Base-by-base conservation (phyloP, 116 monocot species). In the Thalassia testudinum region DNA sequence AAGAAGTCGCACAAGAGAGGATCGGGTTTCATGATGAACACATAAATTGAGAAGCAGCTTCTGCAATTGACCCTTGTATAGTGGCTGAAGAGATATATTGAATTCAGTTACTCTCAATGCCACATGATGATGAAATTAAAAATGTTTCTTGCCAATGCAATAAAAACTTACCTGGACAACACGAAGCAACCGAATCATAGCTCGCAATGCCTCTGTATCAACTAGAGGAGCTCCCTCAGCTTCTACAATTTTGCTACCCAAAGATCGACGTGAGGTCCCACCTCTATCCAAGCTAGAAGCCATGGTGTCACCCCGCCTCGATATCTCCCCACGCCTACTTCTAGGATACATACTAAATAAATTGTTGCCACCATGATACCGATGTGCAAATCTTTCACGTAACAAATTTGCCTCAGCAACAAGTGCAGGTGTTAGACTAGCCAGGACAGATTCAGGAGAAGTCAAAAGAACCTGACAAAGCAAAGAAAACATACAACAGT, bases 361-460 rank as follows among this genome's bases (percentile, higher is more conserved):
- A 34, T 3, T 34, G 30, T 77, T 58, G 44, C 73, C 65, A 61
- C 63, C 71, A 23, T 76, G 83, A 75, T 86, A 78, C 25, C 91
- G 72, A 67, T 78, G 90, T 52, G 99, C 99, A 80, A 86, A 99
- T 56, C 99, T 82, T 75, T 99, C 90, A 24, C 99, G 78, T 37
- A 99, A 55, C 85, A 90, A 86, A 58, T 82, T 99, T 27, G 99
- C 99, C 68, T 99, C 99, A 47, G 82, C 86, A 73, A 99, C 90
- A 66, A 99, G 90, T 27, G 99, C 90, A 71, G 99, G 99, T 26
- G 99, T 72, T 27, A 99, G 59, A 59, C 73, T 90, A 14, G 99
- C 82, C 50, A 99, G 69, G 22, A 99, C 68, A 43, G 82, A 72
- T 64, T 99, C 99, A 17, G 90, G 82, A 42, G 99, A 99, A 17